phyloP scores from a whole-genome alignment of 2,329 filamentous ascomycete genomes.

The Penicillium sp. region DNA sequence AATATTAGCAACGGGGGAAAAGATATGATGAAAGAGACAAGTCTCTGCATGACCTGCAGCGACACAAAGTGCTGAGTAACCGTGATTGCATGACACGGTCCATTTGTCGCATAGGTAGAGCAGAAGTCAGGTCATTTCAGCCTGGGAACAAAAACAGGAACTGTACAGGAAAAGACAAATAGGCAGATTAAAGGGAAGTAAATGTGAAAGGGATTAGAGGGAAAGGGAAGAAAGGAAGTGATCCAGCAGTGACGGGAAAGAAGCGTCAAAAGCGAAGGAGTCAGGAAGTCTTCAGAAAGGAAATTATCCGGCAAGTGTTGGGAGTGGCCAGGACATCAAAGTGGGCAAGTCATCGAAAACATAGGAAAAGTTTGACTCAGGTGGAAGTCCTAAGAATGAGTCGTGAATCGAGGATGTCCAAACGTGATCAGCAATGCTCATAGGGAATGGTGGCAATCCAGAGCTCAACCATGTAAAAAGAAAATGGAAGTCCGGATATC shows the following conservation, averaged over 20 bases:
- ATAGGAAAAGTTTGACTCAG: conserved; percentile 11
- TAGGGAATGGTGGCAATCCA: conserved; percentile 15
- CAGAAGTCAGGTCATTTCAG: too few species aligned
- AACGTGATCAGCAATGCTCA: conserved; percentile 18
- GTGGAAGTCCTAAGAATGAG: conserved; percentile 1
- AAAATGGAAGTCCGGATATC: conserved; percentile 9
- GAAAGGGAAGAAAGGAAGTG: conserved; percentile 9
- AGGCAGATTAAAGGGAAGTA: conserved; percentile 12
- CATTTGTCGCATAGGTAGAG: too few species aligned
- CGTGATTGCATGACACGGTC: conserved; percentile 10
- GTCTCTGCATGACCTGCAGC: not conserved
- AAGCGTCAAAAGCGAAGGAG: too few species aligned
- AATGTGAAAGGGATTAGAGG: conserved; percentile 23
- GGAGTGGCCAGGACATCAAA: conserved; percentile 13
- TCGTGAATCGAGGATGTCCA: conserved; percentile 10
- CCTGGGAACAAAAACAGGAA: conserved; percentile 1
- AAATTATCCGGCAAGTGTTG: conserved; percentile 27
- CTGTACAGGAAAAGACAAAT: not conserved
- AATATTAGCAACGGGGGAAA: conserved; percentile 4
- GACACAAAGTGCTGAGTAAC: conserved; percentile 2
- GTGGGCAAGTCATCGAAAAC: conserved; percentile 10
- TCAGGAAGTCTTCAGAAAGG: conserved; percentile 22
- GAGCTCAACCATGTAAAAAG: conserved; percentile 11
- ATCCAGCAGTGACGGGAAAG: too few species aligned
- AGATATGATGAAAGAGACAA: conserved; percentile 10